Evolutionary conservation across 2,329 filamentous ascomycete species (phyloP).

Genomic region (Neonectria faginata): DNA sequence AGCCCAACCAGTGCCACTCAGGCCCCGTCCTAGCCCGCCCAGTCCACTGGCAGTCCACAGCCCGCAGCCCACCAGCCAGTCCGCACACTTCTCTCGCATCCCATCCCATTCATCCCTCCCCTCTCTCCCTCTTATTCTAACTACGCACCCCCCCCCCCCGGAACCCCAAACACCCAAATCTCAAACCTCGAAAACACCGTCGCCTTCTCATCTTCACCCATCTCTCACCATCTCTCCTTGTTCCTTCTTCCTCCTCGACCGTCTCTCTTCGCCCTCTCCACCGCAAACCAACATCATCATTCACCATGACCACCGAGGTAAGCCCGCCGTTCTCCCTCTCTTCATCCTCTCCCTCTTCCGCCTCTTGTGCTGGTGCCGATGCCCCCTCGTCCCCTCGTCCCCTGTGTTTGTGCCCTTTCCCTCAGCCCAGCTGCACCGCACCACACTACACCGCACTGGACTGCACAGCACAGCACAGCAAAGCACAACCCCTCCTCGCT

Average conservation of each 20-base stretch:
- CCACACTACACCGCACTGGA: not conserved
- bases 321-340: conserved; percentile 27
- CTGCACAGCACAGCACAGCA: conserved; percentile 6
- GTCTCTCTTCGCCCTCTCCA: conserved; percentile 33
- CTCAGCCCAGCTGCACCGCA: conserved; percentile 31
- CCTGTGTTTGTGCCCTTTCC: conserved; percentile 35
- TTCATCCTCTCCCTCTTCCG: conserved; percentile 21
- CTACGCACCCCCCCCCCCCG: conserved; percentile 44
- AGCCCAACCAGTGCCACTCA: conserved; percentile 10
- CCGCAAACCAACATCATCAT: conserved; percentile 38
- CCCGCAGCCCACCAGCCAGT: conserved; percentile 15
- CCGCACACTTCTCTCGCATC: conserved; percentile 27
- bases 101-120: conserved; percentile 38
- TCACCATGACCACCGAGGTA: conserved; percentile 53
- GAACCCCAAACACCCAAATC: conserved; percentile 43
- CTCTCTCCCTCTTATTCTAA: conserved; percentile 34
- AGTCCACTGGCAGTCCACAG: conserved; percentile 31
- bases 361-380: conserved; percentile 5
- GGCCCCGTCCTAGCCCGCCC: conserved; percentile 34
- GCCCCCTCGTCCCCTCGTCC: conserved; percentile 19
- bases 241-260: conserved; percentile 37
- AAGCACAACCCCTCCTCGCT: conserved; percentile 42
- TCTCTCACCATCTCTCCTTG: conserved; percentile 34
- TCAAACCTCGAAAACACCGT: conserved; percentile 44
- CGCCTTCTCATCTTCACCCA: conserved; percentile 37